Percentiles rank a stretch among this genome's conserved stretches.
These are phyloP conservation scores for Hortiboletus flavorubellus DNA, from an alignment of 768 basidiomycete genomes.

Conservation along the genomic window DNA sequence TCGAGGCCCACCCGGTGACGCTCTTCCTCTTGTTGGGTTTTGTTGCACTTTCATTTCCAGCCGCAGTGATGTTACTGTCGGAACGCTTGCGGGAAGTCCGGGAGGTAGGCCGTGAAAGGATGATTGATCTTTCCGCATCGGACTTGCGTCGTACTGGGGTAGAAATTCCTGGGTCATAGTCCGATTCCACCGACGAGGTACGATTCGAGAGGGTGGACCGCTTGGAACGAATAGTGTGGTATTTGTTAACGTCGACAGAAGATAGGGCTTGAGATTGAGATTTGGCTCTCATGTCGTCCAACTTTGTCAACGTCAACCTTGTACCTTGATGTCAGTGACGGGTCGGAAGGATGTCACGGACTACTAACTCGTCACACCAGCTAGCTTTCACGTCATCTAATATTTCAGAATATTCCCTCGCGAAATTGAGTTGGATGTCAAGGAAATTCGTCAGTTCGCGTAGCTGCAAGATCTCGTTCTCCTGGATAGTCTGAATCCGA, in stretches of 20 bases:
- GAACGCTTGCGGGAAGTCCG: conserved; percentile 64
- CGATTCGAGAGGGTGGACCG: conserved; percentile 27
- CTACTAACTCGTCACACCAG: conserved; percentile 64
- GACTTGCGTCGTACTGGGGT: conserved; percentile 39
- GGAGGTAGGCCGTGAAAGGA: conserved; percentile 55
- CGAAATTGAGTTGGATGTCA: conserved; percentile 71
- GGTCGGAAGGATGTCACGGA: background rate
- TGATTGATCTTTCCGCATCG: conserved; percentile 38
- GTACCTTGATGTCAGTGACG: conserved; percentile 6
- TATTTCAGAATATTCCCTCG: conserved; percentile 68
- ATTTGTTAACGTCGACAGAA: conserved; percentile 26
- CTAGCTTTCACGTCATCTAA: conserved; percentile 62
- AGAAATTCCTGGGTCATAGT: conserved; percentile 28
- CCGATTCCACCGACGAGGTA: conserved; percentile 33
- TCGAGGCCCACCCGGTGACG: conserved; percentile 56
- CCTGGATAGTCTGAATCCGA: conserved; percentile 76
- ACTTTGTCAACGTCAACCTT: conserved; percentile 31
- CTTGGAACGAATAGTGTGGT: conserved; percentile 33
- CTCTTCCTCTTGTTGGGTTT: conserved; percentile 40
- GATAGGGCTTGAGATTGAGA: conserved; percentile 17
- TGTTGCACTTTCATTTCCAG: conserved; percentile 33
- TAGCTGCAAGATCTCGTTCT: conserved; percentile 70
- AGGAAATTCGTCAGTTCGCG: conserved; percentile 69
- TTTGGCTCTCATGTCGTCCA: conserved; percentile 21
- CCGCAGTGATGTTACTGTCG: conserved; percentile 48